A percentile compares a stretch with the other conserved stretches of the same genome.
Evolutionary conservation across 2,329 filamentous ascomycete species (phyloP).

Genomic region (Uncinocarpus reesii): DNA sequence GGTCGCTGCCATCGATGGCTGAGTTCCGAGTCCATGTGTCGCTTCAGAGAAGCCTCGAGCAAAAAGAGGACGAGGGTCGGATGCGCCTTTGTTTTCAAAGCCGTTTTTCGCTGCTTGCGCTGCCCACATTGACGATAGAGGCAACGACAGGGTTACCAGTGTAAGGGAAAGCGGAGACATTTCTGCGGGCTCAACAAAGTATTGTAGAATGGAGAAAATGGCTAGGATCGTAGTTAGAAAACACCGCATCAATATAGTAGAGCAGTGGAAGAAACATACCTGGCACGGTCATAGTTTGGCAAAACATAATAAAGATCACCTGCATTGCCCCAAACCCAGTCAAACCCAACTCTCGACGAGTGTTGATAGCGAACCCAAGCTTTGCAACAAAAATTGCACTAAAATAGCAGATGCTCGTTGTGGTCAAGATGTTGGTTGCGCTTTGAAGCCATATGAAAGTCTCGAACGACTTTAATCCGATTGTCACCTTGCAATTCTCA

Average conservation of each 20-base stretch:
- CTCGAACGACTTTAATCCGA: constrained; percentile 23
- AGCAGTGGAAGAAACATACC: constrained; percentile 34
- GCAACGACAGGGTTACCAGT: constrained; percentile 52
- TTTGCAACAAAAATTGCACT: constrained; percentile 53
- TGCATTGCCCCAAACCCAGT: constrained; percentile 55
- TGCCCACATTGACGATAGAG: constrained; percentile 59
- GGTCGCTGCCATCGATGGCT: constrained; percentile 4
- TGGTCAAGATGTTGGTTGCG: constrained; percentile 42
- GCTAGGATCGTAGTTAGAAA: constrained; percentile 33
- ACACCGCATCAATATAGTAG: neutral
- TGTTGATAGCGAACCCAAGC: constrained; percentile 47
- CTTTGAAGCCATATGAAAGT: constrained; percentile 34
- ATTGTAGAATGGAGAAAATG: constrained; percentile 51
- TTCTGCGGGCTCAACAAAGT: constrained; percentile 42
- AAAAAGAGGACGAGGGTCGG: constrained; percentile 10
- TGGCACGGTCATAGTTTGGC: constrained; percentile 56
- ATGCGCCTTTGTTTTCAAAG: constrained; percentile 4
- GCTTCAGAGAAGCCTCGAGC: neutral
- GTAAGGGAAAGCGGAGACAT: constrained; percentile 48
- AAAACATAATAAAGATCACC: constrained; percentile 57
- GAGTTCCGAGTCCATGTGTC: neutral
- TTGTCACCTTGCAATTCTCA: constrained; percentile 38
- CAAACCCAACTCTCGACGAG: constrained; percentile 48
- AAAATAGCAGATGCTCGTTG: constrained; percentile 52
- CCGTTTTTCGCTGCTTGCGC: constrained; percentile 28